A percentile compares a stretch with the other conserved stretches of the same genome.
Evolutionary conservation across 139 green algal species (phyloP).

Genomic region (Nannochloris sp.): DNA sequence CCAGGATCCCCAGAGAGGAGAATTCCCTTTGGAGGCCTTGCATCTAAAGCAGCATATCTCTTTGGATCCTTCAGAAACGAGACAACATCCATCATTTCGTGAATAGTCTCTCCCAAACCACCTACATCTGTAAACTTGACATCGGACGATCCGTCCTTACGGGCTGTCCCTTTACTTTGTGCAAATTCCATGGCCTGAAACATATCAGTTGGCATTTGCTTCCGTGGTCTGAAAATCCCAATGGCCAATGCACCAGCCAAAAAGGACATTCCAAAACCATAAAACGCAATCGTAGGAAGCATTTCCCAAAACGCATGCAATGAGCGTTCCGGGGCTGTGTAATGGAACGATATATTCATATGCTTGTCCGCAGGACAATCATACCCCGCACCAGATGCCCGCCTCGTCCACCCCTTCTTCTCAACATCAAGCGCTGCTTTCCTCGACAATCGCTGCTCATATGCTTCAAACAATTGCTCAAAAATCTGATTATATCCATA

Average conservation of each 20-base stretch:
- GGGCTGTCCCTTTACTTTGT: conserved; percentile 71
- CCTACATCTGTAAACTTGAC: conserved; percentile 87
- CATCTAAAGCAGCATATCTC: conserved; percentile 62
- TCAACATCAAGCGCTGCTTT: not conserved
- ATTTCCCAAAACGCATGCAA: conserved; percentile 17
- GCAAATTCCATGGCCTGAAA: conserved; percentile 84
- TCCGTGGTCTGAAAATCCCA: conserved; percentile 49
- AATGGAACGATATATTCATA: conserved; percentile 59
- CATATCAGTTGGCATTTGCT: conserved; percentile 49
- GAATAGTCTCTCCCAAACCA: conserved; percentile 73
- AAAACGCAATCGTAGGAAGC: conserved; percentile 20
- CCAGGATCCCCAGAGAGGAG: conserved; percentile 87
- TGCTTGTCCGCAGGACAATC: conserved; percentile 48
- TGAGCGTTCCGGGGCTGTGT: conserved; percentile 23
- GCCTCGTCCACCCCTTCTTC: conserved; percentile 9
- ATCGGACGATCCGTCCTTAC: conserved; percentile 72
- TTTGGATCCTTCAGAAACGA: conserved; percentile 87
- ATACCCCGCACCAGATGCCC: conserved; percentile 27
- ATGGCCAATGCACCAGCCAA: conserved; percentile 41
- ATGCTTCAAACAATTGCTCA: conserved; percentile 69
- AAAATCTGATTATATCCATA: conserved; percentile 60
- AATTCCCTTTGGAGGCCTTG: conserved; percentile 87
- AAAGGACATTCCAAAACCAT: conserved; percentile 39
- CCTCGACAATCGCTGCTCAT: conserved; percentile 42
- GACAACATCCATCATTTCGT: conserved; percentile 73